Evolutionary conservation across 345 rosid species (phyloP).

Genomic region (Rhodamnia argentea): DNA sequence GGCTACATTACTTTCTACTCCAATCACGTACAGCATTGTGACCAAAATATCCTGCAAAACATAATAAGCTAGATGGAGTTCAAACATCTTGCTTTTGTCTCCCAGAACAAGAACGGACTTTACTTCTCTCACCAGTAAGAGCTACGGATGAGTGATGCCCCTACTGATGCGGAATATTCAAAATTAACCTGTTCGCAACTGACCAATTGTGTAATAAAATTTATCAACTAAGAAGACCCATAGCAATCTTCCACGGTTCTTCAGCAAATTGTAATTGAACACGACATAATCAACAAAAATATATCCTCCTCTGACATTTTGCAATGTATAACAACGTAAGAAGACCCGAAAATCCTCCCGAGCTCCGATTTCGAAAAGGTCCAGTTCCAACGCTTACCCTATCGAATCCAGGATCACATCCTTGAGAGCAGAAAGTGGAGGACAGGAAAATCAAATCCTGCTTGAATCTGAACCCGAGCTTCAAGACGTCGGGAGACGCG

Average conservation of each 20-base stretch:
- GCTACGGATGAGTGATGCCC: not conserved
- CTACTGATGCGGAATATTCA: not conserved
- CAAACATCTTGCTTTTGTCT: not conserved
- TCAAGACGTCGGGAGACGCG: slow-evolving; percentile 64
- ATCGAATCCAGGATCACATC: slow-evolving; percentile 56
- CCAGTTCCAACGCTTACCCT: slow-evolving; percentile 22
- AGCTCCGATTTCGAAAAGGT: not conserved
- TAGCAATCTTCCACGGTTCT: not conserved
- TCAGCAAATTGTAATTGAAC: not conserved
- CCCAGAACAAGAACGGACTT: not conserved
- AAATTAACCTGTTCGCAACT: not conserved
- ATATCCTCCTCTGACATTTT: not conserved
- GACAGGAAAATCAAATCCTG: slow-evolving; percentile 82
- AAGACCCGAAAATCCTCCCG: not conserved
- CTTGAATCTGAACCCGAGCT: slow-evolving; percentile 72
- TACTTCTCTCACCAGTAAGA: not conserved
- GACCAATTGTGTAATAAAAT: not conserved
- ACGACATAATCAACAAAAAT: not conserved
- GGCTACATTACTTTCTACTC: not conserved
- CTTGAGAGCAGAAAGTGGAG: slow-evolving; percentile 56
- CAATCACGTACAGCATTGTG: not conserved
- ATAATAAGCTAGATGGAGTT: not conserved
- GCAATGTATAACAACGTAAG: not conserved
- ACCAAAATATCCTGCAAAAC: not conserved
- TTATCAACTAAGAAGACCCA: not conserved